A percentile compares a stretch with the other conserved stretches of the same genome.
These are phyloP conservation scores for Starmerella apis DNA, from an alignment of 805 yeast species.

Conservation along the genomic window DNA sequence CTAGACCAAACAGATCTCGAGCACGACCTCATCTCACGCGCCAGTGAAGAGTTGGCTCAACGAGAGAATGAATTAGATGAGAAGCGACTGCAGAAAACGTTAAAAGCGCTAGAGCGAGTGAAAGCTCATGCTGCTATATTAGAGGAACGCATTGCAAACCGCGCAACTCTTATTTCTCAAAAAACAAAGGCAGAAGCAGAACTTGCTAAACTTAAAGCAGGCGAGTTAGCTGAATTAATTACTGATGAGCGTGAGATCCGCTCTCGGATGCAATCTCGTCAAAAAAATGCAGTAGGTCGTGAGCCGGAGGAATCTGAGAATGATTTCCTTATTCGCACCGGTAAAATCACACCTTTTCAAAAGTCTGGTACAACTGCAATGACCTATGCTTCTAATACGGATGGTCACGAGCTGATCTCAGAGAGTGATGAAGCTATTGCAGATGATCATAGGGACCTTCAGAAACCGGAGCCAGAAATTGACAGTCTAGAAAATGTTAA, in stretches of 20 bases:
- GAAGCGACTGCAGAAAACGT: conserved; percentile 62
- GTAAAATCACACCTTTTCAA: conserved; percentile 90
- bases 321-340: conserved; percentile 76
- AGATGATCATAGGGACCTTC: conserved; percentile 20
- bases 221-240: conserved; percentile 45
- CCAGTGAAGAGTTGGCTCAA: conserved; percentile 48
- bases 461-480: conserved; percentile 17
- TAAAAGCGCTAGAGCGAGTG: conserved; percentile 38
- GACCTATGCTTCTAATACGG: conserved; percentile 27
- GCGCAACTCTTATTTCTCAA: conserved; percentile 55
- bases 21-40: conserved; percentile 46
- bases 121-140: conserved; percentile 39
- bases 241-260: conserved; percentile 56
- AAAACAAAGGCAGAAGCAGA: conserved; percentile 47
- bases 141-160: conserved; percentile 40
- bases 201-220: conserved; percentile 39
- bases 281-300: conserved; percentile 10
- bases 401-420: not conserved
- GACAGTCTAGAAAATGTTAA: conserved; percentile 25
- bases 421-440: conserved; percentile 21
- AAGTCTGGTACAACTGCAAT: conserved; percentile 10
- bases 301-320: conserved; percentile 62
- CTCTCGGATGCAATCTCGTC: conserved; percentile 36
- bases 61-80: conserved; percentile 65
- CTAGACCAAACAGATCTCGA: conserved; percentile 80